A percentile compares a stretch with the other conserved stretches of the same genome.
Evolutionary conservation across 257 asterid species (phyloP).

Genomic region (Rubia yunnanensis): DNA sequence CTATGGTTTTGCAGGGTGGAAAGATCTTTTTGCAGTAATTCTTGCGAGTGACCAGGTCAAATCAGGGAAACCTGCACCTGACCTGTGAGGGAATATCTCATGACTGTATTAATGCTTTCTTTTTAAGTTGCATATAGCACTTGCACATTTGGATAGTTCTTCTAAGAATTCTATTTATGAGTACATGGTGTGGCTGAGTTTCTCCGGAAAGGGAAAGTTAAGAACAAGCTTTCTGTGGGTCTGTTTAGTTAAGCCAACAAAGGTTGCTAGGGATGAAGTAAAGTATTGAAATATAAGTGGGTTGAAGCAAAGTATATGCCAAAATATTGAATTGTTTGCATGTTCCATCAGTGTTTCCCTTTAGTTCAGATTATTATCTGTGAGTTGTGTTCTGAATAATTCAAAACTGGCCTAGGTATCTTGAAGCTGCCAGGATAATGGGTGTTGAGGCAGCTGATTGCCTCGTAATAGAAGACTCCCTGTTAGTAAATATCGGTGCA

Average conservation of each 20-base stretch:
- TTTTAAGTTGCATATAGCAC: background rate
- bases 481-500: slow-evolving; percentile 35
- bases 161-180: background rate
- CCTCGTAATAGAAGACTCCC: slow-evolving; percentile 85
- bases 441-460: slow-evolving; percentile 53
- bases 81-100: slow-evolving; percentile 44
- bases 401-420: slow-evolving; percentile 42
- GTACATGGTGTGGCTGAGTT: background rate
- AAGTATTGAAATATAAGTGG: background rate
- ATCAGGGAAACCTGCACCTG: slow-evolving; percentile 90
- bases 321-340: background rate
- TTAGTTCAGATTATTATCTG: background rate
- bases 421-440: slow-evolving; percentile 87
- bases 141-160: background rate
- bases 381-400: slow-evolving; percentile 5
- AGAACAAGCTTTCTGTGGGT: background rate
- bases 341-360: background rate
- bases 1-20: slow-evolving; percentile 65
- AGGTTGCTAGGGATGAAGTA: background rate
- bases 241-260: background rate
- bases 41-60: slow-evolving; percentile 84
- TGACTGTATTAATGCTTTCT: background rate
- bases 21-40: slow-evolving; percentile 53
- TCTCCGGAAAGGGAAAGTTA: too few species aligned
- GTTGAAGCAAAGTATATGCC: too few species aligned